phyloP scores from a whole-genome alignment of 2,329 filamentous ascomycete genomes.

The Colletotrichum sojae region DNA sequence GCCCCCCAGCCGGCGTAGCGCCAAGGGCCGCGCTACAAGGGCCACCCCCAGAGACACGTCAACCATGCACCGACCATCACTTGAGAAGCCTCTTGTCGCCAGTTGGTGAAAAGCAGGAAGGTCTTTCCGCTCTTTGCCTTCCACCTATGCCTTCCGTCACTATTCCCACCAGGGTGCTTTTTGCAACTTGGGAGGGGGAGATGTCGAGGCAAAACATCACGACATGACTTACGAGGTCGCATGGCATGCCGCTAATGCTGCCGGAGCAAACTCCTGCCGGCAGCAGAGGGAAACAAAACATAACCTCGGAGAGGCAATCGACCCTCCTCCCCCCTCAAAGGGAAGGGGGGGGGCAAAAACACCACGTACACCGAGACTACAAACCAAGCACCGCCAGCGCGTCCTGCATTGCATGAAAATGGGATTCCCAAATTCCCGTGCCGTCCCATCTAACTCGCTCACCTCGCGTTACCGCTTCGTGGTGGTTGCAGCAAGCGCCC shows the following conservation, averaged over 20 bases:
- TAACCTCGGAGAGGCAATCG: no score
- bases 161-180: neutral
- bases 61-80: slow-evolving; percentile 35
- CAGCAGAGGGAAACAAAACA: no score
- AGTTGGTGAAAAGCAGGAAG: neutral
- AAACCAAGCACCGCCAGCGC: slow-evolving; percentile 35
- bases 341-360: neutral
- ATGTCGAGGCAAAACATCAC: no score
- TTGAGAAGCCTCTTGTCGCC: neutral
- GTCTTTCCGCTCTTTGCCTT: neutral
- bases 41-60: slow-evolving; percentile 36
- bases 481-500: neutral
- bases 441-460: slow-evolving; percentile 17
- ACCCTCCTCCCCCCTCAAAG: no score
- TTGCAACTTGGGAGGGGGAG: no score
- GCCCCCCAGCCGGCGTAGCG: slow-evolving; percentile 20
- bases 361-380: slow-evolving; percentile 15
- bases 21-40: slow-evolving; percentile 18
- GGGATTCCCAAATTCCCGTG: slow-evolving; percentile 10
- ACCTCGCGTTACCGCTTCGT: neutral
- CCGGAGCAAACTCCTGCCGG: no score
- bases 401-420: slow-evolving; percentile 40
- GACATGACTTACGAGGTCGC: neutral
- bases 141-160: neutral
- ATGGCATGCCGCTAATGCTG: neutral